Percentiles rank a stretch among this genome's conserved stretches.
Evolutionary conservation across 2,329 filamentous ascomycete genomes (phyloP).

Genomic region (Scedosporium dehoogii): DNA sequence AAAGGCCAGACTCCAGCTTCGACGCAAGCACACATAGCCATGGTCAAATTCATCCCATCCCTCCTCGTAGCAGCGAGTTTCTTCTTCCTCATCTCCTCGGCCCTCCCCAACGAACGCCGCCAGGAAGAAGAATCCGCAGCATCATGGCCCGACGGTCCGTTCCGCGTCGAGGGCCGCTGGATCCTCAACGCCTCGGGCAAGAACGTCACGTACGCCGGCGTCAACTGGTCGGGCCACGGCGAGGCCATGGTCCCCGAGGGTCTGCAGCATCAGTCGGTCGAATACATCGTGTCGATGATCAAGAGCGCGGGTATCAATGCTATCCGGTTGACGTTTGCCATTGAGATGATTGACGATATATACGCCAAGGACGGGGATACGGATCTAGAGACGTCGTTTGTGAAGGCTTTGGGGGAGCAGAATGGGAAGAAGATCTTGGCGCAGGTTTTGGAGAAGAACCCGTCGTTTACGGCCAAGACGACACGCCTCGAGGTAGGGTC

Average conservation of each 20-base stretch:
- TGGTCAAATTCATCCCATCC: neutral
- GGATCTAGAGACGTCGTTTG: slow-evolving; percentile 33
- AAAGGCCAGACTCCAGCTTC: neutral
- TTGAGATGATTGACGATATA: slow-evolving; percentile 53
- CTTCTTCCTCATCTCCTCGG: neutral
- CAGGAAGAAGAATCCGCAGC: slow-evolving; percentile 1
- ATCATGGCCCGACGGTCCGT: slow-evolving; percentile 32
- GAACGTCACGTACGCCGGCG: slow-evolving; percentile 40
- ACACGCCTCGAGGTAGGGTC: slow-evolving; percentile 38
- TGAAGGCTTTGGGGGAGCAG: slow-evolving; percentile 32
- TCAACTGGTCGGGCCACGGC: slow-evolving; percentile 52
- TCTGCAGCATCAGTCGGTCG: slow-evolving; percentile 50
- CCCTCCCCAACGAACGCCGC: neutral
- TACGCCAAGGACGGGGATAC: slow-evolving; percentile 39
- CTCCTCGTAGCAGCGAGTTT: neutral
- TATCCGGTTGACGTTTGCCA: slow-evolving; percentile 53
- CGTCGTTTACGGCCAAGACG: slow-evolving; percentile 40
- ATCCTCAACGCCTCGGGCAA: slow-evolving; percentile 31
- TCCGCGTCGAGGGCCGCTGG: slow-evolving; percentile 28
- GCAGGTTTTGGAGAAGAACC: slow-evolving; percentile 46
- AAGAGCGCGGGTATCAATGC: slow-evolving; percentile 53
- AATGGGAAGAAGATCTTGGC: slow-evolving; percentile 42
- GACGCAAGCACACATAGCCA: neutral
- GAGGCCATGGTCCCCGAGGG: slow-evolving; percentile 58
- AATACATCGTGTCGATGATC: slow-evolving; percentile 42